phyloP scores from a whole-genome alignment of 2,329 filamentous ascomycete species.

The Capronia epimyces region DNA sequence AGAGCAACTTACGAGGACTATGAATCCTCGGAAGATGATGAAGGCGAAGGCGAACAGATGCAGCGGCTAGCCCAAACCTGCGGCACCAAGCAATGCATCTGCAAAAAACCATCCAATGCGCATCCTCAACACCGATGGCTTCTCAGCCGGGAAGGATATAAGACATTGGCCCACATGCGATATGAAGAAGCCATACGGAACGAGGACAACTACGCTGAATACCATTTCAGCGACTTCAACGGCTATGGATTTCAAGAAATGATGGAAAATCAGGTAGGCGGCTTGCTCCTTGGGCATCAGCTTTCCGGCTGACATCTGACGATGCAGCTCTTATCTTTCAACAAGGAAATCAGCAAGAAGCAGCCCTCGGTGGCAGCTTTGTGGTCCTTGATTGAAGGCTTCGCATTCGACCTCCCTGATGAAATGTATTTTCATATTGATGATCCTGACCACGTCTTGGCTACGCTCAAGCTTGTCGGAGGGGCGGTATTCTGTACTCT shows the following conservation, averaged over 20 bases:
- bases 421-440: too few species aligned
- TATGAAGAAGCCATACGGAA: constrained; percentile 3
- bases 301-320: background rate
- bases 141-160: constrained; percentile 5
- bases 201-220: background rate
- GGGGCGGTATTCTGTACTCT: too few species aligned
- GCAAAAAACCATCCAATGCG: constrained; percentile 6
- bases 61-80: too few species aligned
- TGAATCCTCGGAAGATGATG: too few species aligned
- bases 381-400: too few species aligned
- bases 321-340: constrained; percentile 3
- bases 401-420: too few species aligned
- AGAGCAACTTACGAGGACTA: background rate
- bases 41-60: background rate
- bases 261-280: constrained; percentile 17
- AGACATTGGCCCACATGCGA: constrained; percentile 1
- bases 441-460: too few species aligned
- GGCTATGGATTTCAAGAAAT: constrained; percentile 15
- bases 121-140: constrained; percentile 6
- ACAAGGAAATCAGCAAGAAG: constrained; percentile 2
- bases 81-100: constrained; percentile 7
- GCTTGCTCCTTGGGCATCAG: background rate
- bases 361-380: background rate
- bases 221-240: constrained; percentile 7
- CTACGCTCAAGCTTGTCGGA: too few species aligned